Evolutionary conservation across 495 filamentous ascomycete genomes (phyloP), one percentile per base, ranked within the genome.

Genomic region (Parachaetomium inaequale): DNA sequence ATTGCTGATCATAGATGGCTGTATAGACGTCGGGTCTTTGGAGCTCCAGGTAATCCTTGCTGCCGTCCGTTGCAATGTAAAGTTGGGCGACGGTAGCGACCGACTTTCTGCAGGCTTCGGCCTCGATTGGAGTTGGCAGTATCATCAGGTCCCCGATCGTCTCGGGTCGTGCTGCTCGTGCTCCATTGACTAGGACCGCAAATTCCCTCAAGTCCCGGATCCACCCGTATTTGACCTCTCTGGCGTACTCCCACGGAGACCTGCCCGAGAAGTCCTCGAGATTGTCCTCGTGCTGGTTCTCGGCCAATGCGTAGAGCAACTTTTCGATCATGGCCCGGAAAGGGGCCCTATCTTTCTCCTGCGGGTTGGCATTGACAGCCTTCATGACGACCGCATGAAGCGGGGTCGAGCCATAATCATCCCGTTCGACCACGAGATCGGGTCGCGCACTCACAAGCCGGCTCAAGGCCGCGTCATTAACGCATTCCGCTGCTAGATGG

Each of bases 291-390:
- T 59, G 29, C 10, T 36, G 0, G 6, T 17, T 23, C 4, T 50
- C 57, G 8, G 45, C 26, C 29, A 59, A 21, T 2, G 46, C 46
- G 7, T 1, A 31, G 21, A 59, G 29, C 8, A 59, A 31, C 31
- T 51, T 59, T 11, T 51, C 46, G 32, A 59, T 51, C 29, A 59
- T 59, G 11, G 17, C 26, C 32, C 21, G 21, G 46, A 25, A 50
- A 7, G 57, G 21, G 26, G 45, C 32, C 5, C 46, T 4, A 4
- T 46, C 42, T 2, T 4, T 14, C 40, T 19, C 15, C 15, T n/a
- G 12, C 29, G 3, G 28, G 0, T 1, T 46, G 43, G 6, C 1
- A 11, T 8, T 25, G 7, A 46, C 5, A 46, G 21, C 19, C 1
- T 14, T 11, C 8, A 12, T 12, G 45, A 49, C 11, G 10, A 15